Evolutionary conservation across 495 filamentous ascomycete species (phyloP).

Genomic region (Xylona heveae): DNA sequence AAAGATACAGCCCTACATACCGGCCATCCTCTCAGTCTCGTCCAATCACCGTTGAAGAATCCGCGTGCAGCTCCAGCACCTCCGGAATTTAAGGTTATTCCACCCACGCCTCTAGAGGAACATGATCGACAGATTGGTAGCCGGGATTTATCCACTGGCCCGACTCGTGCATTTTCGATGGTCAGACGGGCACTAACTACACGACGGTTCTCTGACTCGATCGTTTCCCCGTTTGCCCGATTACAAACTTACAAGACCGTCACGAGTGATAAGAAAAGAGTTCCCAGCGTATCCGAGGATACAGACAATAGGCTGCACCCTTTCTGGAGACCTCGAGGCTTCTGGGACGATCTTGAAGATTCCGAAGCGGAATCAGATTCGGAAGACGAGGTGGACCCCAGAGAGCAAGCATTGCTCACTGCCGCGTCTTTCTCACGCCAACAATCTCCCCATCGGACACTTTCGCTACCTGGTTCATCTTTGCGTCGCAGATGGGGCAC

Average conservation of each 20-base stretch:
- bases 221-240: constrained; percentile 14
- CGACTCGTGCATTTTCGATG: constrained; percentile 13
- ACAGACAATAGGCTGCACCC: constrained; percentile 42
- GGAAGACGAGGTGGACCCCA: constrained; percentile 10
- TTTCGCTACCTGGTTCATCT: too few species aligned
- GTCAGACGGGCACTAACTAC: constrained; percentile 12
- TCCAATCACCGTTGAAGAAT: constrained; percentile 4
- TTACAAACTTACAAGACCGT: constrained; percentile 7
- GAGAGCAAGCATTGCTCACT: constrained; percentile 10
- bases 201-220: constrained; percentile 15
- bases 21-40: neutral
- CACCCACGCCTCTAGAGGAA: constrained; percentile 40
- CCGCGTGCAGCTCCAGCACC: constrained; percentile 31
- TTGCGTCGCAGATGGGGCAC: too few species aligned
- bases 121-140: constrained; percentile 27
- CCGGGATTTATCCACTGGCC: too few species aligned
- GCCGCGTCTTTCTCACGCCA: constrained; percentile 17
- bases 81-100: constrained; percentile 51
- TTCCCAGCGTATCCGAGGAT: constrained; percentile 2
- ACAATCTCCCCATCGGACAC: too few species aligned
- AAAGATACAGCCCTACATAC: too few species aligned
- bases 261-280: too few species aligned
- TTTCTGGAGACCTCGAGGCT: constrained; percentile 58
- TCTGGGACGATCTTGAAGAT: constrained; percentile 42
- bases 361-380: constrained; percentile 24